Evolutionary conservation across 192 early-diverging fungal genomes (phyloP).

Genomic region (Rhizophagus prolifer): DNA sequence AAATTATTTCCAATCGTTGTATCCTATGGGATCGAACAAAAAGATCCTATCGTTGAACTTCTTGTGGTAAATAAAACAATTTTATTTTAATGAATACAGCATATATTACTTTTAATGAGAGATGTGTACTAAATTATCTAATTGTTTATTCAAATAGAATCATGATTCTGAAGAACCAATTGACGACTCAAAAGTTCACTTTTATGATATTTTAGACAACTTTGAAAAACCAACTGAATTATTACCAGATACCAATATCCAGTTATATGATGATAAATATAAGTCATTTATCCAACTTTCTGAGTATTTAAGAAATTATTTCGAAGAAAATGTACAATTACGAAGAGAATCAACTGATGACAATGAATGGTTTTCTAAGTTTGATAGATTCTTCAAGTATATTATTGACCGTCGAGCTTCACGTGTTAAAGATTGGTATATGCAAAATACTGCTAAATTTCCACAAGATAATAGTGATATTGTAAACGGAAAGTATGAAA

Average conservation of each 20-base stretch:
- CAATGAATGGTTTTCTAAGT: background rate
- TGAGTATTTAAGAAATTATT: conserved; percentile 9
- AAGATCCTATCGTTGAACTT: background rate
- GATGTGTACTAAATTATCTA: background rate
- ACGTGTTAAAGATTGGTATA: conserved; percentile 28
- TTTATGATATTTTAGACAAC: background rate
- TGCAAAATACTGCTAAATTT: conserved; percentile 15
- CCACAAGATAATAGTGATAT: conserved; percentile 28
- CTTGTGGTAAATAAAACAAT: background rate
- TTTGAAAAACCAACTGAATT: background rate
- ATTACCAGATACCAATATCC: background rate
- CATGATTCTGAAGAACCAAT: background rate
- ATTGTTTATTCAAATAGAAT: background rate
- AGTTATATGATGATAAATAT: background rate
- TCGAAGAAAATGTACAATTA: conserved; percentile 19
- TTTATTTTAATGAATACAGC: too few species aligned
- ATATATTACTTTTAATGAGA: too few species aligned
- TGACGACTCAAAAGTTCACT: background rate
- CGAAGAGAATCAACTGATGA: conserved; percentile 8
- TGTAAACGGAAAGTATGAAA: background rate
- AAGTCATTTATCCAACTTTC: background rate
- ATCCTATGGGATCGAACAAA: conserved; percentile 7
- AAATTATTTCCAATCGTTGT: background rate
- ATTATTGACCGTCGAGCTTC: conserved; percentile 3
- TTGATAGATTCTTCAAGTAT: conserved; percentile 16